Percentiles rank a stretch among this genome's conserved stretches.
phyloP scores from a whole-genome alignment of 139 green algal genomes.

The Coelastrella sp. region DNA sequence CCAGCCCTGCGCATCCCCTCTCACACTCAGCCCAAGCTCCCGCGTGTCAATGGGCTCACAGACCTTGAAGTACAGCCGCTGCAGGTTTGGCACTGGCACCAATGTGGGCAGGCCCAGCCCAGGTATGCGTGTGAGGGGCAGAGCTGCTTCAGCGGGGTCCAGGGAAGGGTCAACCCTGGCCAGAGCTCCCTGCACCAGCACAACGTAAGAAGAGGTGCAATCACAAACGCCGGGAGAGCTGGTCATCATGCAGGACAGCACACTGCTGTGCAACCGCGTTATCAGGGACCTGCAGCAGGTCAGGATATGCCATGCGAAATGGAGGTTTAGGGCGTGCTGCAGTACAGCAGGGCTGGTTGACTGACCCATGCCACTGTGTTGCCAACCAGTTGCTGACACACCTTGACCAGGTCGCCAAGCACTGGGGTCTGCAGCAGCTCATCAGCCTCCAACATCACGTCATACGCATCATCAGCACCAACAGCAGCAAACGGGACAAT shows the following conservation, averaged over 20 bases:
- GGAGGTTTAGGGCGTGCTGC: too few species aligned
- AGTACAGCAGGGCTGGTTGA: too few species aligned
- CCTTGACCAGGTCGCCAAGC: constrained; percentile 57
- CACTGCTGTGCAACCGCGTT: neutral
- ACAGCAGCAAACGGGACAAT: constrained; percentile 86
- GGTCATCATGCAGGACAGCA: neutral
- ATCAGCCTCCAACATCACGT: constrained; percentile 64
- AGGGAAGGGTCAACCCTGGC: constrained; percentile 39
- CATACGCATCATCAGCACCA: constrained; percentile 77
- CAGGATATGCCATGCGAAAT: neutral
- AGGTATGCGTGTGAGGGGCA: constrained; percentile 66
- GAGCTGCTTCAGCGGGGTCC: constrained; percentile 54
- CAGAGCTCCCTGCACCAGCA: constrained; percentile 5
- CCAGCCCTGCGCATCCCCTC: constrained; percentile 32
- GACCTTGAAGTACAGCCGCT: constrained; percentile 78
- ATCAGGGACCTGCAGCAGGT: neutral
- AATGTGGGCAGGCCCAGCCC: constrained; percentile 62
- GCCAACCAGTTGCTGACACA: constrained; percentile 1
- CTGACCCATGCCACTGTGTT: too few species aligned
- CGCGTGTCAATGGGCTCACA: constrained; percentile 59
- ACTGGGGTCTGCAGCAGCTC: constrained; percentile 62
- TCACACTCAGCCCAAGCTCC: constrained; percentile 38
- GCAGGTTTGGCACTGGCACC: constrained; percentile 73
- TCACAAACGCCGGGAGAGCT: neutral
- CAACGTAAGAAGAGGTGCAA: neutral